Conservation (phyloP, 495 filamentous ascomycete species). For the Saxispiralis lemnorum region DNA sequence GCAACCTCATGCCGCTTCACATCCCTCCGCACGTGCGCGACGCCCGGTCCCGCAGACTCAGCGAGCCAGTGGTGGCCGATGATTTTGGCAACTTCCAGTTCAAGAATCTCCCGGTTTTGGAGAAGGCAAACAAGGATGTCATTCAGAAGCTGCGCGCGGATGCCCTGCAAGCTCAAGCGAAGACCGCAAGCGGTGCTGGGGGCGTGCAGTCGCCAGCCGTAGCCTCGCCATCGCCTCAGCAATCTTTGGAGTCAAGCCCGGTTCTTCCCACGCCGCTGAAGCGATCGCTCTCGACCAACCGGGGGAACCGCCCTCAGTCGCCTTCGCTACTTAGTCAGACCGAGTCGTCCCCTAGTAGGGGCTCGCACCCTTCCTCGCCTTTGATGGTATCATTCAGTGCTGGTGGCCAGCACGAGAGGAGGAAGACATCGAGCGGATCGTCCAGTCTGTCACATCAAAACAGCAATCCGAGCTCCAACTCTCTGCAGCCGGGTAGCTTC, state of each 20-base stretch:
- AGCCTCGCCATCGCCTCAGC: constrained; percentile 32
- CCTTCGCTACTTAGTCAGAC: constrained; percentile 62
- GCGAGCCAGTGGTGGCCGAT: constrained; percentile 72
- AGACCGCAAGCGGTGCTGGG: constrained; percentile 5
- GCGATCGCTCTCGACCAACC: constrained; percentile 61
- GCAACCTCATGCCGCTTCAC: constrained; percentile 81
- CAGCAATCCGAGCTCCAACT: constrained; percentile 25
- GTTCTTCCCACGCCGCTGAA: constrained; percentile 64
- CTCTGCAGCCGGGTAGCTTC: constrained; percentile 56
- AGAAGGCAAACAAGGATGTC: constrained; percentile 96
- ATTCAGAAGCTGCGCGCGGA: constrained; percentile 89
- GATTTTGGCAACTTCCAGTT: constrained; percentile 94
- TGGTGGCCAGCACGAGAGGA: constrained; percentile 50
- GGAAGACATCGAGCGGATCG: constrained; percentile 74
- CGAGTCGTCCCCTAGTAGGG: constrained; percentile 70
- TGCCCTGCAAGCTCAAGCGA: constrained; percentile 32
- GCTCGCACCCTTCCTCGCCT: constrained; percentile 87
- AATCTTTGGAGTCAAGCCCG: constrained; percentile 71
- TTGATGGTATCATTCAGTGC: constrained; percentile 83
- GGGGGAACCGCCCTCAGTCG: constrained; percentile 65
- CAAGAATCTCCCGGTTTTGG: constrained; percentile 90
- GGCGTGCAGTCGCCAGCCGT: constrained; percentile 11
- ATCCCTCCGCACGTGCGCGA: constrained; percentile 93
- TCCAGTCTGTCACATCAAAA: constrained; percentile 70
- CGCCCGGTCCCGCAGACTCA: constrained; percentile 67